phyloP scores from a whole-genome alignment of 306 rosid species.

The Pachyrhizus erosus region DNA sequence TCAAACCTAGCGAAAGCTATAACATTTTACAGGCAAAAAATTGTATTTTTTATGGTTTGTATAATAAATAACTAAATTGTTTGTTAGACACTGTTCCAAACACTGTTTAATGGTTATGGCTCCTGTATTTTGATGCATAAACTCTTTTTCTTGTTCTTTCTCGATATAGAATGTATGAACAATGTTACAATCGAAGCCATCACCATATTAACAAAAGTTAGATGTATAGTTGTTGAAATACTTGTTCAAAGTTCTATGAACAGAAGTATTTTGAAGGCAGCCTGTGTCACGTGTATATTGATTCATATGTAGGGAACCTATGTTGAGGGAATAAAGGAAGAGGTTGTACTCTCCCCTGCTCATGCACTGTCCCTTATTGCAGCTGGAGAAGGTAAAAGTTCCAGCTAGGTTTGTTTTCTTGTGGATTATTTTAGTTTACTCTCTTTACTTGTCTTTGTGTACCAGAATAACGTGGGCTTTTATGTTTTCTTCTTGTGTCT shows the following conservation, averaged over 20 bases:
- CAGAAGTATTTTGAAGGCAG: constrained; percentile 38
- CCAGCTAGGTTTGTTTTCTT: constrained; percentile 22
- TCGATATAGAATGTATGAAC: neutral
- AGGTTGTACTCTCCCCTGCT: constrained; percentile 99
- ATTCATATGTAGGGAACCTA: constrained; percentile 80
- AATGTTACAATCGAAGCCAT: neutral
- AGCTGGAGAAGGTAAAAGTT: constrained; percentile 92
- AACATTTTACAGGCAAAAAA: neutral
- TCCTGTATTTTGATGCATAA: constrained; percentile 5
- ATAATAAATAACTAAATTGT: constrained; percentile 1
- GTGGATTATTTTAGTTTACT: constrained; percentile 33
- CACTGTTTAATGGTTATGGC: neutral
- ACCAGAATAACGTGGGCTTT: constrained; percentile 12
- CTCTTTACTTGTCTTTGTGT: constrained; percentile 32
- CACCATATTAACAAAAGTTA: constrained; percentile 5
- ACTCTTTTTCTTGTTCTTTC: constrained; percentile 11
- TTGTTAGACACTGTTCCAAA: neutral
- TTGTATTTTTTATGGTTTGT: neutral
- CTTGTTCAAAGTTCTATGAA: constrained; percentile 19
- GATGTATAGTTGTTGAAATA: constrained; percentile 9
- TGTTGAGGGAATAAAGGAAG: constrained; percentile 98
- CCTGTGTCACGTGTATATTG: constrained; percentile 38
- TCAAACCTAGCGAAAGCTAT: constrained; percentile 15
- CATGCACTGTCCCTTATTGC: constrained; percentile 98
- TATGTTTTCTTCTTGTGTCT: constrained; percentile 4